Percentiles rank a stretch among this genome's conserved stretches.
These are phyloP conservation scores for Suillus hirtellus DNA, from an alignment of 768 basidiomycete genomes.

Conservation along the genomic window DNA sequence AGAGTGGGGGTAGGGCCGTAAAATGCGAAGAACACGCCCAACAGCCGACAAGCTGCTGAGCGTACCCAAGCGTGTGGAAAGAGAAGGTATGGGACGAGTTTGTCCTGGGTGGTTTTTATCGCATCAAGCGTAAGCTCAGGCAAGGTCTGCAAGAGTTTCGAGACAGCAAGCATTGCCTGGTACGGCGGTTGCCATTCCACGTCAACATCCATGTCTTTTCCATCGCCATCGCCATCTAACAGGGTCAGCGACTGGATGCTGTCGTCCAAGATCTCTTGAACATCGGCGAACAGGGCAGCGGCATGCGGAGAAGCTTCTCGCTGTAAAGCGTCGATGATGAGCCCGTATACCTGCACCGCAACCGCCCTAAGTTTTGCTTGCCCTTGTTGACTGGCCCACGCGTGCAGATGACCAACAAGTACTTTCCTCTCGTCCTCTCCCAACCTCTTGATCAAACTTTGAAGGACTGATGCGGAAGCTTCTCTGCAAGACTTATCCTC, in stretches of 20 bases:
- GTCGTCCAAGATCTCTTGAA: slow-evolving; percentile 45
- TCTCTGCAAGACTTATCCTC: slow-evolving; percentile 86
- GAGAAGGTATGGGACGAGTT: slow-evolving; percentile 64
- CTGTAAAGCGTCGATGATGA: slow-evolving; percentile 71
- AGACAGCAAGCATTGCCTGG: slow-evolving; percentile 67
- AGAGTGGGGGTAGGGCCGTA: slow-evolving; percentile 22
- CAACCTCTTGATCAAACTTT: slow-evolving; percentile 69
- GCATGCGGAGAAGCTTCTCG: slow-evolving; percentile 46
- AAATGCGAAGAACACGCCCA: slow-evolving; percentile 69
- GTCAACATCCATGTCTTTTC: slow-evolving; percentile 53
- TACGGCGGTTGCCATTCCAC: slow-evolving; percentile 83
- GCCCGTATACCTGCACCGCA: slow-evolving; percentile 79
- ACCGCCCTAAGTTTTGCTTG: slow-evolving; percentile 69
- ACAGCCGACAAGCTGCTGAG: slow-evolving; percentile 70
- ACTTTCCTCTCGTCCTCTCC: slow-evolving; percentile 55
- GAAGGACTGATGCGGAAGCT: slow-evolving; percentile 83
- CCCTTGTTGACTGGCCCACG: slow-evolving; percentile 70
- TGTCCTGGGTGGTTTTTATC: slow-evolving; percentile 59
- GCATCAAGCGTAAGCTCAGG: slow-evolving; percentile 48
- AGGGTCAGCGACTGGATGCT: slow-evolving; percentile 43
- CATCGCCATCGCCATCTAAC: slow-evolving; percentile 32
- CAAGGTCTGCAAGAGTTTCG: slow-evolving; percentile 61
- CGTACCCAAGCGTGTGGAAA: slow-evolving; percentile 97
- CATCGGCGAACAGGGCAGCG: slow-evolving; percentile 53
- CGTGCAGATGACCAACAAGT: slow-evolving; percentile 70